phyloP scores from a whole-genome alignment of 2,329 filamentous ascomycete species.

The Talaromyces sp. region DNA sequence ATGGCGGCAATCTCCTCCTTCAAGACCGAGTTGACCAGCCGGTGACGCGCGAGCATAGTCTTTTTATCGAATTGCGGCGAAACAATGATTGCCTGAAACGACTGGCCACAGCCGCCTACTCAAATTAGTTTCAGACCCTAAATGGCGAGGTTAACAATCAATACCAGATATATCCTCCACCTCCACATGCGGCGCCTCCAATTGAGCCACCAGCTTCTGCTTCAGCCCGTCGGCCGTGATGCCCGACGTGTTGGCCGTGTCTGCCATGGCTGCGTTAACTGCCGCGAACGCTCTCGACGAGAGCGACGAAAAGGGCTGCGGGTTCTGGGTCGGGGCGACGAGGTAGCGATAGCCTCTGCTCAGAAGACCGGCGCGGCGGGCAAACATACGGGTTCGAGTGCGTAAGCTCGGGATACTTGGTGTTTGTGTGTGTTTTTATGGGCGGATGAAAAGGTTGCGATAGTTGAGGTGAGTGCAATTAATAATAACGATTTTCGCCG shows the following conservation, averaged over 20 bases:
- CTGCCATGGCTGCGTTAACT: constrained; percentile 37
- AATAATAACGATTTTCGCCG: constrained; percentile 4
- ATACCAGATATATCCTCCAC: constrained; percentile 90
- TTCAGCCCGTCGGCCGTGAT: constrained; percentile 71
- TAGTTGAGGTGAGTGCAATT: not conserved
- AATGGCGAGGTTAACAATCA: not conserved
- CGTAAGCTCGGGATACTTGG: too few species aligned
- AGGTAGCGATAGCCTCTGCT: constrained; percentile 37
- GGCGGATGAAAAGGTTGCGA: not conserved
- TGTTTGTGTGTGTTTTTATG: not conserved
- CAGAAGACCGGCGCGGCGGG: constrained; percentile 28
- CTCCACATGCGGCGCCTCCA: constrained; percentile 73
- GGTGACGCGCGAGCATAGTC: constrained; percentile 75
- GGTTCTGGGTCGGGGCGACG: constrained; percentile 21
- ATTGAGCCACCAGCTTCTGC: constrained; percentile 61
- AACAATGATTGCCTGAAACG: constrained; percentile 65
- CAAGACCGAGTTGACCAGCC: constrained; percentile 75
- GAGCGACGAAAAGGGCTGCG: constrained; percentile 26
- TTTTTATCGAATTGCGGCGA: constrained; percentile 65
- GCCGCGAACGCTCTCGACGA: constrained; percentile 28
- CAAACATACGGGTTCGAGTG: constrained; percentile 24
- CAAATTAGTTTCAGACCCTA: not conserved
- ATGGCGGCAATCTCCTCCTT: constrained; percentile 86
- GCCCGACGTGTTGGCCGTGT: constrained; percentile 48
- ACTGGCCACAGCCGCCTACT: constrained; percentile 64